Evolutionary conservation across 192 early-diverging fungal species (phyloP), one percentile per base, ranked within the genome.

Genomic region (Coemansia sp.): DNA sequence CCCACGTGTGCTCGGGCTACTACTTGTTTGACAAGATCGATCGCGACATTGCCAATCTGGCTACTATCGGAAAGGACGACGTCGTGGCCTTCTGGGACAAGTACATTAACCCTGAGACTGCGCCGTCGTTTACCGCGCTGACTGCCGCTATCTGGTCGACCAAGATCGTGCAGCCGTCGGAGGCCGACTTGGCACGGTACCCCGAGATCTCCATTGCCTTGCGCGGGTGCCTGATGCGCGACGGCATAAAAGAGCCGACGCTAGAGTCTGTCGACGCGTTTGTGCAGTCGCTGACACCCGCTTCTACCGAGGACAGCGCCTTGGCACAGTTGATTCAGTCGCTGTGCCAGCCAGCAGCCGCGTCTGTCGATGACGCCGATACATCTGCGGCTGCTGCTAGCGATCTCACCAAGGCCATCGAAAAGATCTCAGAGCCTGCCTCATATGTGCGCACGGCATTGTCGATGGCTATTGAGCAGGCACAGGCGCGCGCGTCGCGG

Each of bases 1-100:
- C 53, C 2, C 87, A 90, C 46, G 89, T 97, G 51, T 70, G 65
- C 40, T 85, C 82, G 8, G 83, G 86, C 3, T 90, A 87, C 77
- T 96, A 91, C 78, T 88, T 94, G 77, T 97, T 97, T 86, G 88
- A 94, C 62, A 86, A 89, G 35, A 72, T 73, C 20, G 65, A 53
- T 14, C 54, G 39, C 14, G 74, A 81, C 32, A 36, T 81, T 1
- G 36, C 27, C 12, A 70, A 25, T 6, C 67, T 85, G 20, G 42
- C 19, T 1, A 56, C 6, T 25, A 32, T 85, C 22, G 27, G 42
- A 24, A 59, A 62, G 39, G 74, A 24, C 24, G 65, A 68, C n/a
- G 35, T 85, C 66, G 29, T 85, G 36, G 69, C 22, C 6, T 85
- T 75, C 62, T 77, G 71, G 74, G 64, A 77, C 65, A 24, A 35